Percentiles rank a stretch among this genome's conserved stretches.
Conservation (phyloP, 805 yeast species). For the Saccharomycopsis fermentans region DNA sequence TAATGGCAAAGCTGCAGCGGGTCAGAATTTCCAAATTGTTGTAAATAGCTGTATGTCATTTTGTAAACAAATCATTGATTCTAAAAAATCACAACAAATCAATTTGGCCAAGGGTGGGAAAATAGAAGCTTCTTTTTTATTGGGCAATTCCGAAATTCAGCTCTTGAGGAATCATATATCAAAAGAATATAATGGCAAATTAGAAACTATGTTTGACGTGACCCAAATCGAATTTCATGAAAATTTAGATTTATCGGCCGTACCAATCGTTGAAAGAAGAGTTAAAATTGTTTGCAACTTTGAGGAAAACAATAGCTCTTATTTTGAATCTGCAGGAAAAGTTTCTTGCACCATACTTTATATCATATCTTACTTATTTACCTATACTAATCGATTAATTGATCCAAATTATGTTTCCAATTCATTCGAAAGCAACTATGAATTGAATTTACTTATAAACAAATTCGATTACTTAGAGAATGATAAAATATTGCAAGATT, state of each 20-base stretch:
- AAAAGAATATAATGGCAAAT: not conserved
- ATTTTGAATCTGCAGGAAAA: not conserved
- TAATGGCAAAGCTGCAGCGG: not conserved
- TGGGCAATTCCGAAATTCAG: constrained; percentile 9
- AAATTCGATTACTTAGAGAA: not conserved
- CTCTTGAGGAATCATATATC: constrained; percentile 1
- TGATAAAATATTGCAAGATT: not conserved
- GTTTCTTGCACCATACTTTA: not conserved
- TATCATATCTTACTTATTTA: not conserved
- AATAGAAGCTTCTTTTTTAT: not conserved
- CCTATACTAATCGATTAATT: not conserved
- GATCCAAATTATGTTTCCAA: not conserved
- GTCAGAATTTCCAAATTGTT: not conserved
- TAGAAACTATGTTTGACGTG: not conserved
- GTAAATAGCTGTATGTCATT: not conserved
- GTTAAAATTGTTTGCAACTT: not conserved
- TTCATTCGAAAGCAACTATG: not conserved
- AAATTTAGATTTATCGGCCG: not conserved
- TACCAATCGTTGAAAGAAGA: not conserved
- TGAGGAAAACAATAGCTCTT: not conserved
- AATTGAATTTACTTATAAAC: not conserved
- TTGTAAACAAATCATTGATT: not conserved
- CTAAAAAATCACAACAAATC: not conserved
- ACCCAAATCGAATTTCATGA: not conserved
- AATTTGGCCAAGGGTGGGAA: not conserved